Evolutionary conservation across 225 moss, liverwort and hornwort species (phyloP).

Genomic region (Pleurozium schreberi): DNA sequence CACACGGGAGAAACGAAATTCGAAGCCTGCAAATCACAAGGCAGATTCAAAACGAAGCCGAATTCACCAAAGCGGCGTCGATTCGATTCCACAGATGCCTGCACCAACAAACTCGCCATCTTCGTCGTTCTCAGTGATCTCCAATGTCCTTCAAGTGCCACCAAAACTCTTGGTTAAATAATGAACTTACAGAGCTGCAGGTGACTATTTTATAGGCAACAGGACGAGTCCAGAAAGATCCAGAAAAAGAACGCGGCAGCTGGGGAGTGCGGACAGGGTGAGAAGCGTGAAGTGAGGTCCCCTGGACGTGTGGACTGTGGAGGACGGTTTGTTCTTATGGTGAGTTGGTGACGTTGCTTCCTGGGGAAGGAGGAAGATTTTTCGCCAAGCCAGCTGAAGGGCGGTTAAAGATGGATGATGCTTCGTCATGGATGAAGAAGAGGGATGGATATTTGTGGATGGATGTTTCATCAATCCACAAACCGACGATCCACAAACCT

Average conservation of each 20-base stretch:
- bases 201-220: neutral
- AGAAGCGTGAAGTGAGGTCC: neutral
- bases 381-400: neutral
- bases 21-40: no score
- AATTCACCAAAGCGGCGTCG: neutral
- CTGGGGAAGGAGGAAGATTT: neutral
- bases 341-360: neutral
- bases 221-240: neutral
- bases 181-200: accelerated
- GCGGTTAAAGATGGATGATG: neutral
- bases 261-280: neutral
- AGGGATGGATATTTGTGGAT: neutral
- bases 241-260: neutral
- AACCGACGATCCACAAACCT: no score
- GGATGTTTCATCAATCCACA: neutral
- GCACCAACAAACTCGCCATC: neutral
- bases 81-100: no score
- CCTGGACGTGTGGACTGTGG: neutral
- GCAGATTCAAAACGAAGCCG: no score
- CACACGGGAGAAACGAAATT: neutral
- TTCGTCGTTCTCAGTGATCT: neutral
- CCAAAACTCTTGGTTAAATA: accelerated
- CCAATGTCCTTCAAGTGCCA: neutral
- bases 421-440: neutral
- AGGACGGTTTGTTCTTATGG: neutral